Evolutionary conservation across 2,329 filamentous ascomycete species (phyloP), one percentile per base, ranked within the genome.

Genomic region (Calonectria fujianensis): DNA sequence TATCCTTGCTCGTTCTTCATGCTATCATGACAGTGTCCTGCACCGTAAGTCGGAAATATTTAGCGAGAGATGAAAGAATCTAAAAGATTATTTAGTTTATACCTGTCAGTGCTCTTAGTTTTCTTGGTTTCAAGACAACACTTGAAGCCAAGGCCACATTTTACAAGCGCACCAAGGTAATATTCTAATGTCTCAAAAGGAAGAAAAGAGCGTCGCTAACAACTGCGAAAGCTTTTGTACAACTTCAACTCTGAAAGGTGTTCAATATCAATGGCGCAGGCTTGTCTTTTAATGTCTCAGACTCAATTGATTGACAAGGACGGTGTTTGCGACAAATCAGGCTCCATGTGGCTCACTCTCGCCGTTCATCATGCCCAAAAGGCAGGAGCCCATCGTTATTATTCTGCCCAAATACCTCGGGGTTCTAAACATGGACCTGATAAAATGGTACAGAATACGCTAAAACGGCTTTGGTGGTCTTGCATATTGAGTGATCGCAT

Each of bases 401-500:
- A 29, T 29, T 41, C 57, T 4, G 24, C 14, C n/a, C 57, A 63
- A 20, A 27, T 41, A 9, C 18, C 35, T 20, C 39, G 24, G 14
- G 37, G 27, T 2, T 41, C 27, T 18, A 10, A 63, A 39, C 27
- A 11, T n/a, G 24, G 8, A 6, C 35, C 29, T 11, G n/a, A 39
- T 6, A 18, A 37, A 2, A 11, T 16, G 24, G 24, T 63, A 18
- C 37, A 63, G 41, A 63, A 63, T 41, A 41, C n/a, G 3, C 14
- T 63, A 5, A 63, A 63, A n/a, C 9, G 57, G 16, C 57, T 63
- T 41, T 63, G 57, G 57, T 63, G 57, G 57, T 63, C 35, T 20
- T 63, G 57, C 20, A 63, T 63, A 16, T 24, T 63, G 3, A 63
- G 57, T 10, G 57, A 63, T 39, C 57, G 57, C 35, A 27, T 63